These are phyloP conservation scores for Rhodotorula sp. DNA, from an alignment of 1,284 basidiomycete species.

Conservation along the genomic window DNA sequence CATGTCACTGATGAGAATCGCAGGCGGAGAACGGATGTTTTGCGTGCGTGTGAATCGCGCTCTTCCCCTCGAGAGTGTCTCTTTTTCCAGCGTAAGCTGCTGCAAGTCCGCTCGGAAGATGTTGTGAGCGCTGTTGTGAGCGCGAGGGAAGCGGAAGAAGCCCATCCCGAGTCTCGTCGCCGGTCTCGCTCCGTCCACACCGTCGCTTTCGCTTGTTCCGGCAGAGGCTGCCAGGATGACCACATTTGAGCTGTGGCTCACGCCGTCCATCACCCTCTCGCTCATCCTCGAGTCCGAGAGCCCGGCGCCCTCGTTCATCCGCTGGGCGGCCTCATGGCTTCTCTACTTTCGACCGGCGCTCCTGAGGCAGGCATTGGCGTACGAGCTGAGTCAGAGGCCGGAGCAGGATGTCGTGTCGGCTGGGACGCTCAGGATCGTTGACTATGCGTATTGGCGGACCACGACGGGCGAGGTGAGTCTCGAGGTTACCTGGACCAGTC, in stretches of 20 bases:
- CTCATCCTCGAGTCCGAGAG: constrained; percentile 36
- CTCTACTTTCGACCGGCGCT: constrained; percentile 27
- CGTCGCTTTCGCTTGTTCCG: no score
- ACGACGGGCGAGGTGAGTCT: constrained; percentile 1
- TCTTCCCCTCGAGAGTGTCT: no score
- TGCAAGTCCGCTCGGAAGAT: no score
- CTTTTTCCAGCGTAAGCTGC: no score
- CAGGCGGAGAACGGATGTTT: no score
- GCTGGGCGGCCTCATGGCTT: constrained; percentile 10
- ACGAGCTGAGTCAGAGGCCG: constrained; percentile 19
- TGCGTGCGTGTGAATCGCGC: no score
- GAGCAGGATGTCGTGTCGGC: constrained; percentile 9
- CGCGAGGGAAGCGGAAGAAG: no score
- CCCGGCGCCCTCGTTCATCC: constrained; percentile 2
- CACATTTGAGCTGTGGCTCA: constrained; percentile 26
- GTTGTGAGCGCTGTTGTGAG: no score
- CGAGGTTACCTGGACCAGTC: no score
- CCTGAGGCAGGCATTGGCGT: constrained; percentile 16
- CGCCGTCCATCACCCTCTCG: constrained; percentile 32
- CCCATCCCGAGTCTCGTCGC: no score
- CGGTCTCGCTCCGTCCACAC: no score
- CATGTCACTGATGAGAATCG: no score
- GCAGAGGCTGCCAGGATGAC: neutral
- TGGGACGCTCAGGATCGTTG: constrained; percentile 30
- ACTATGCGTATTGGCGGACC: constrained; percentile 19